Evolutionary conservation across 176 grass and related monocot genomes (phyloP), one percentile per base, ranked within the genome.

Genomic region (Phyllostachys edulis): DNA sequence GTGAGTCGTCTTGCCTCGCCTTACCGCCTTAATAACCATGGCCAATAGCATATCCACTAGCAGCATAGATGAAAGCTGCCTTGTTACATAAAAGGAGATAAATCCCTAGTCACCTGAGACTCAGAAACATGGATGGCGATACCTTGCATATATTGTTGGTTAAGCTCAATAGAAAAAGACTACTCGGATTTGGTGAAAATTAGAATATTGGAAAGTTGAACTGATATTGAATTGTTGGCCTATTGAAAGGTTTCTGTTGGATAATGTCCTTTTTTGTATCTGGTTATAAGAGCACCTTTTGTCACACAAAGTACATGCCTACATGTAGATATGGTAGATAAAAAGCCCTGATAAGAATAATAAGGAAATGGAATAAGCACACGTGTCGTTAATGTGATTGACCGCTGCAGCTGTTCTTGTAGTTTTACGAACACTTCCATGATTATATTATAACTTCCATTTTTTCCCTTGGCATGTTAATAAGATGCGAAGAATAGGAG

Each of bases 401-500:
- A 55, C 14, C 7, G 1, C 10, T 36, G 10, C 74, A 26, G 8
- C 16, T 56, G 10, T 67, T 73, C 34, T 12, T 83, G n/a, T 75
- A 52, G 7, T 80, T 83, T 62, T 52, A 36, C 40, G 1, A 24
- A 63, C 5, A 29, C 17, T 50, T 4, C 26, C 4, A 27, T 56
- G 40, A 36, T 63, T 65, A 38, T 65, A 45, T 73, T 64, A 57
- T 82, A 90, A 90, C 12, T 65, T 65, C 6, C 26, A 63, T 34
- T 2, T 42, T 84, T 42, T 81, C 29, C 39, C 46, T 50, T 79
- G 44, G 44, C 23, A 71, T 88, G 47, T 73, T 61, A 55, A 85
- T 85, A 88, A 97, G 92, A 97, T 85, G 92, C 92, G 75, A 97
- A 97, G 87, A 91, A 90, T 79, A 86, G 74, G 63, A 82, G 75